Base-by-base conservation (phyloP, 2,329 filamentous ascomycete species). In the Pseudodiploospora longispora region DNA sequence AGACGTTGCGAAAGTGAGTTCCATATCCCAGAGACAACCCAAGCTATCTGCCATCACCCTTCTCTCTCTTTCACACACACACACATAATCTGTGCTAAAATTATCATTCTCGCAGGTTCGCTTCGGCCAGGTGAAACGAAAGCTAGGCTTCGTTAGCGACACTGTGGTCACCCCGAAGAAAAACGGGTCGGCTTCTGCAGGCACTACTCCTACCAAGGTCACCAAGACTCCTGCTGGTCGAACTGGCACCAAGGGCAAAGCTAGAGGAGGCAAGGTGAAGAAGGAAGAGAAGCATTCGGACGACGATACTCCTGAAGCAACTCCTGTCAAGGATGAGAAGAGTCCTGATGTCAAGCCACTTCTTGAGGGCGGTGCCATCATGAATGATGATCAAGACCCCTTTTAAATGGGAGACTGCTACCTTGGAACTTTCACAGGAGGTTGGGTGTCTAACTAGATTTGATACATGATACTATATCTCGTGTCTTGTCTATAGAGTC, bases 41-140 rank as follows among this genome's bases (percentile, higher is more conserved):
- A 27, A n/a, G 40, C 8, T 10, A n/a, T 36, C 30, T 40, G 34
- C 30, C 28, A 31, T 8, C 28, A 38, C 31, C 9, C 10, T 4
- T 12, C 41, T 38, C 31, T 28, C 28, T 36, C 3, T 40, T 27
- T 32, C 10, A 19, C 27, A 6, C 30, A 4, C 1, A 30, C 19
- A 19, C 19, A 19, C 19, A 19, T 19, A 19, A 19, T 32, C 9
- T 29, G 36, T 30, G 47, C 9, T 28, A 4, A 46, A 28, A 27
- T 35, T 8, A 33, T 30, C 10, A 5, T 32, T 38, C 34, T 27
- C 6, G 4, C 45, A 71, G 63, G 64, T 67, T 34, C 70, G 74
- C 38, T 77, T 70, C 45, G 64, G 69, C 4, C 71, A 76, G 47
- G 67, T 76, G 47, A 75, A 70, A 56, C 60, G 62, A 38, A 72